Evolutionary conservation across 2,329 filamentous ascomycete species (phyloP), one percentile per base, ranked within the genome.

Genomic region (Endoconidiophora polonica): DNA sequence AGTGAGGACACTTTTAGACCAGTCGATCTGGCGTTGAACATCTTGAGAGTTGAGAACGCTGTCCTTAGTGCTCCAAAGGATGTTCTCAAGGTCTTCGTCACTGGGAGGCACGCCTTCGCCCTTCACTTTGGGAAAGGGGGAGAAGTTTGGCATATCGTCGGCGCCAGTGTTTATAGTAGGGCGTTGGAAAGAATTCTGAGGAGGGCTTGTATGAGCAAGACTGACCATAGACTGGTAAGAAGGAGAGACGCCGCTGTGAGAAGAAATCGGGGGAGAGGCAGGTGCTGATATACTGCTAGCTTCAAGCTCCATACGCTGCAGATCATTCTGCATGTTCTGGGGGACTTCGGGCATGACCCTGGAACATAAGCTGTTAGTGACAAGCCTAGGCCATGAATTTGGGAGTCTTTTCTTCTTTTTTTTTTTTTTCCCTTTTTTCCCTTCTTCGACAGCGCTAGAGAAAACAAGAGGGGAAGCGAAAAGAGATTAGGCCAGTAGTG

Each of bases 331-430:
- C 77, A 98, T 95, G 67, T 94, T 90, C 66, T 90, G 84, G 58
- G 90, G 86, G 57, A 95, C 87, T 72, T 95, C 87, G 63, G 86
- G 85, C 79, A 90, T 94, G 61, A 93, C 79, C 70, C 86, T 94
- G 65, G 57, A 38, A 22, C 36, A 24, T 29, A 16, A 39, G 43
- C 53, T 33, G 49, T 48, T 52, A 54, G 46, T 52, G 29, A 46
- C 43, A 50, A 46, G 48, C 29, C 41, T 50, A 24, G 18, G 20
- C 20, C 36, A 43, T 22, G 18, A 36, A 39, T 40, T 40, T 26
- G 29, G 39, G 16, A 10, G 18, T 36, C 36, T 48, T 48, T 22
- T 48, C 10, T 29, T 9, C 9, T 29, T 5, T 29, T 18, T 18
- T 18, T 29, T 29, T 29, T 29, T 14, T 16, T 24, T 7, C 20